Evolutionary conservation across 306 rosid genomes (phyloP), one percentile per base, ranked within the genome.

Genomic region (Vigna angularis): DNA sequence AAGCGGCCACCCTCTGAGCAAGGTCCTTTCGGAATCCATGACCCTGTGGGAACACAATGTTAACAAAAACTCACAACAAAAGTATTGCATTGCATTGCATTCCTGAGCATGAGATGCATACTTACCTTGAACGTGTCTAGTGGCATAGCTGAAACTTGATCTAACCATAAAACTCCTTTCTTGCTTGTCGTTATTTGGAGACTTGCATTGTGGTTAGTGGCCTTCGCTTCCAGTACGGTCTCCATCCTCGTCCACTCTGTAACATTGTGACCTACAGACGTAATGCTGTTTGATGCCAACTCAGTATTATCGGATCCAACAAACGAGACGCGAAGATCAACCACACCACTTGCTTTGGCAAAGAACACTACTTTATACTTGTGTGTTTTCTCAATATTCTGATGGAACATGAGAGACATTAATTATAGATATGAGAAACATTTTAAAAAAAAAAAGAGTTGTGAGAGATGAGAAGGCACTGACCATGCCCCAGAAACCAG

Each of bases 21-120:
- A 93, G 88, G 50, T 93, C 96, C 13, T 34, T 87, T 69, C 96
- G 83, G 69, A 93, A 93, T 75, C 96, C 93, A 79, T 87, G 97
- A 26, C 91, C 93, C 96, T 93, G 78, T 18, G 24, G 7, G 64
- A 83, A 74, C 49, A 66, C 3, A 77, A 65, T 7, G 30, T 34
- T 48, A 62, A 55, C 11, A 3, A 40, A 75, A 9, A 26, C 28
- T 61, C 0, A 32, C 38, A 16, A 9, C 1, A 42, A 42, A 42
- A 42, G 3, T 2, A 40, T 7, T 1, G 11, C 10, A 40, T 40
- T 1, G 32, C 3, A 28, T 28, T 20, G 32, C 32, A 28, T 28
- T 28, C 5, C 5, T 26, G 2, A 26, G 38, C 38, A 1, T 1
- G 0, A 38, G 0, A 38, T 42, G 13, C 47, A 6, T 57, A 3